phyloP scores from a whole-genome alignment of 1,139 yeast species.

The Kodamaea sp. region DNA sequence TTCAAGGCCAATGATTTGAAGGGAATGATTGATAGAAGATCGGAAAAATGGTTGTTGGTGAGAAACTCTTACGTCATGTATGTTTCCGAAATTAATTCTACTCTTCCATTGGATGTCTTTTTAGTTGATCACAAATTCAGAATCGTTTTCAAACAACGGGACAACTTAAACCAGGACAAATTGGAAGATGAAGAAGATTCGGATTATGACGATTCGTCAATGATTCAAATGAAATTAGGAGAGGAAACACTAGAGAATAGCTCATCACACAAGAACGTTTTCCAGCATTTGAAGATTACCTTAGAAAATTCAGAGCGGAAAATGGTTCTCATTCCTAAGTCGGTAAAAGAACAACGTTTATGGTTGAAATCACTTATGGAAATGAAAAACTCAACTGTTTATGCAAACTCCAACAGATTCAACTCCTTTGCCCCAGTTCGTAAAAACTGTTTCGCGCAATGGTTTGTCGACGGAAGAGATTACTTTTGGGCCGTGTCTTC shows the following conservation, averaged over 20 bases:
- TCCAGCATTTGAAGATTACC: slow-evolving; percentile 57
- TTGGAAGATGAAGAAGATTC: slow-evolving; percentile 42
- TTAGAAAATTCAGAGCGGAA: slow-evolving; percentile 79
- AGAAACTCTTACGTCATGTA: slow-evolving; percentile 83
- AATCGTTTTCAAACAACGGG: slow-evolving; percentile 51
- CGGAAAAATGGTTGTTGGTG: slow-evolving; percentile 88
- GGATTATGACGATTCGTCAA: slow-evolving; percentile 47
- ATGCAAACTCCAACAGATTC: slow-evolving; percentile 78
- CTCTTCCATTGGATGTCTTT: slow-evolving; percentile 89
- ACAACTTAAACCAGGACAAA: slow-evolving; percentile 23
- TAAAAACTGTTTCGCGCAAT: slow-evolving; percentile 82
- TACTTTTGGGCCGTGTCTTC: slow-evolving; percentile 95
- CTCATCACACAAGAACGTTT: slow-evolving; percentile 26
- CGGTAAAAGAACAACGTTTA: slow-evolving; percentile 65
- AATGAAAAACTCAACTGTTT: slow-evolving; percentile 67
- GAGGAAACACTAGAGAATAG: slow-evolving; percentile 23
- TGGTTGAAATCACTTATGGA: slow-evolving; percentile 78
- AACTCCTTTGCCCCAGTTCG: slow-evolving; percentile 92
- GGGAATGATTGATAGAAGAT: slow-evolving; percentile 86
- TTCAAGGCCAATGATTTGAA: slow-evolving; percentile 75
- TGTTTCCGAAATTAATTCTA: slow-evolving; percentile 82
- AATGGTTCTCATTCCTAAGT: slow-evolving; percentile 70
- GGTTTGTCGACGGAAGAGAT: slow-evolving; percentile 97
- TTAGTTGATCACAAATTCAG: slow-evolving; percentile 73
- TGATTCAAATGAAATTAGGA: slow-evolving; percentile 28